Evolutionary conservation across 441 rosid species (phyloP), one percentile per base, ranked within the genome.

Genomic region (Syzygium syzygioides): DNA sequence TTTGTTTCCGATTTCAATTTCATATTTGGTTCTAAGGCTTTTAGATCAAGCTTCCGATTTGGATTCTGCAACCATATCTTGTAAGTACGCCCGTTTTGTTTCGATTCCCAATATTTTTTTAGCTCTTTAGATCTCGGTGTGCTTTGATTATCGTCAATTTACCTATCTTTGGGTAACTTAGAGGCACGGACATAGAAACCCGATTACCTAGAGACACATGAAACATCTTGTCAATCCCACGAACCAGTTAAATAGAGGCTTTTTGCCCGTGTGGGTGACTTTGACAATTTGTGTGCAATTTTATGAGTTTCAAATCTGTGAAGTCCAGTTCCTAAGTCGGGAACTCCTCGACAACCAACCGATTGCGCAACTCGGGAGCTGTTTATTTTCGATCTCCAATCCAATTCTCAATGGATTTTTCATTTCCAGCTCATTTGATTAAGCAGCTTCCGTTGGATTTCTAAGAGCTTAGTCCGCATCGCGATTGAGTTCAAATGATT

Each of bases 31-130:
- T 30, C 41, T 8, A 30, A 66, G 12, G 13, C 25, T 30, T 8
- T 32, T 17, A 32, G 12, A 32, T 66, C 32, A 6, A 66, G 19
- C 15, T 66, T 66, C 76, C 32, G 1, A 66, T 9, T 8, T 66
- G 76, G 10, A 32, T 17, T 64, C 3, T 0, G 0, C 6, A 30
- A 64, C 23, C 9, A 17, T 3, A 30, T 64, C 76, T 30, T 30
- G 6, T 30, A 4, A 8, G 13, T 17, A 8, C 6, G 41, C 32
- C 34, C 37, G 17, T 62, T 62, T 9, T 3, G 0, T n/a, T 62
- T 30, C 32, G 13, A 30, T 64, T 8, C 9, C 12, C 12, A 15
- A 0, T 28, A 64, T 17, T 41, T 64, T 1, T 0, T 0, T 0
- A 64, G 41, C 20, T 20, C 15, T 17, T 30, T 64, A 64, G 30